Evolutionary conservation across 805 yeast genomes (phyloP).

Genomic region (Metschnikowia lachancei): DNA sequence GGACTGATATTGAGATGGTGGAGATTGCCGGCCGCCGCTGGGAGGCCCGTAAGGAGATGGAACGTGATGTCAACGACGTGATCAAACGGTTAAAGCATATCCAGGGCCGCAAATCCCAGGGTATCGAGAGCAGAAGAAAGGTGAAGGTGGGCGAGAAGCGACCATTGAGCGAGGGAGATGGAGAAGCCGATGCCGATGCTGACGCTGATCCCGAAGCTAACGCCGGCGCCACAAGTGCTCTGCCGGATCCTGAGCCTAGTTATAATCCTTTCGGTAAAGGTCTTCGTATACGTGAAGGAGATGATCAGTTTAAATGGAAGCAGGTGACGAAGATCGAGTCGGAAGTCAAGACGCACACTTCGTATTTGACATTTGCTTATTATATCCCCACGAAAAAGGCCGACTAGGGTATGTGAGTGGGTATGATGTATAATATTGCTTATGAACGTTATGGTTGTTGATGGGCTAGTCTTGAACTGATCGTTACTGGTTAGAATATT

Average conservation of each 20-base stretch:
- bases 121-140: constrained; percentile 54
- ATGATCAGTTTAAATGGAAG: constrained; percentile 72
- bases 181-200: neutral
- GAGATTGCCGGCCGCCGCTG: constrained; percentile 81
- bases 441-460: no score
- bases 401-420: no score
- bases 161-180: constrained; percentile 17
- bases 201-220: no score
- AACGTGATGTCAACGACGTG: constrained; percentile 72
- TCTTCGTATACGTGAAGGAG: constrained; percentile 81
- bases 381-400: constrained; percentile 24
- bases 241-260: constrained; percentile 3
- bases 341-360: constrained; percentile 90
- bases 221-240: constrained; percentile 10
- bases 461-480: no score
- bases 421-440: no score
- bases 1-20: constrained; percentile 88
- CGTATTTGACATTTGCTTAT: constrained; percentile 87
- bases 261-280: constrained; percentile 96
- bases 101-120: constrained; percentile 62
- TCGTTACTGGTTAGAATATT: no score
- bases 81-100: constrained; percentile 77
- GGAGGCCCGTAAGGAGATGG: constrained; percentile 91
- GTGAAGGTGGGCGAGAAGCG: constrained; percentile 33
- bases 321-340: constrained; percentile 80